These are phyloP conservation scores for Xylariaceae sp. DNA, from an alignment of 2,329 filamentous ascomycete genomes.

Conservation along the genomic window DNA sequence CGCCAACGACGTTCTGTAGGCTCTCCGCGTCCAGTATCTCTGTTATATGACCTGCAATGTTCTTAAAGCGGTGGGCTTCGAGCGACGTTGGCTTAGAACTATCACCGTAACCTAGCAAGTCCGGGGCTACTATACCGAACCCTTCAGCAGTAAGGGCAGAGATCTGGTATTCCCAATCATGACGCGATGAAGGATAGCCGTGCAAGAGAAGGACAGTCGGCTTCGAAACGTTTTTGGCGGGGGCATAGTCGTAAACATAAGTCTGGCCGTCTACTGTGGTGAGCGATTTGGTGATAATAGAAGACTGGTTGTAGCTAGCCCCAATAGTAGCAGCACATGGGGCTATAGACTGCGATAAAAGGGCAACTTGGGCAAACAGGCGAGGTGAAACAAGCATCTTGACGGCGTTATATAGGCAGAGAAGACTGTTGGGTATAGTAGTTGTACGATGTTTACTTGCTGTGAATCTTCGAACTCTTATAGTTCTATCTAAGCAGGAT, in stretches of 20 bases:
- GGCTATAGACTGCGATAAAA: too few relatives aligned
- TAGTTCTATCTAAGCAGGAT: too few relatives aligned
- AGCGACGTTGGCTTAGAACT: slow-evolving; percentile 39
- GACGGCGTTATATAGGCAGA: too few relatives aligned
- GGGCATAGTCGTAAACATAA: slow-evolving; percentile 39
- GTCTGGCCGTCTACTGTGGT: neutral
- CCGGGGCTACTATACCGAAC: slow-evolving; percentile 50
- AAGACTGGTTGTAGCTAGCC: too few relatives aligned
- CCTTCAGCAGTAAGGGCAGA: slow-evolving; percentile 42
- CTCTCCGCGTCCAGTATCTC: slow-evolving; percentile 41
- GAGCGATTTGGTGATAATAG: slow-evolving; percentile 8
- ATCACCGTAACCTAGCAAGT: slow-evolving; percentile 49
- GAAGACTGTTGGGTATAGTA: too few relatives aligned
- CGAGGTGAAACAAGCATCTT: too few relatives aligned
- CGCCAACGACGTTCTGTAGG: slow-evolving; percentile 24
- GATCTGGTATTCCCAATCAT: slow-evolving; percentile 51
- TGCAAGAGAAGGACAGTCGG: slow-evolving; percentile 54
- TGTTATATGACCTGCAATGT: slow-evolving; percentile 42
- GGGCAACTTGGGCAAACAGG: too few relatives aligned
- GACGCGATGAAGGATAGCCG: slow-evolving; percentile 53
- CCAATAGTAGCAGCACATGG: too few relatives aligned
- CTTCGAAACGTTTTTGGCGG: slow-evolving; percentile 23
- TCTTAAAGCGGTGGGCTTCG: slow-evolving; percentile 39
- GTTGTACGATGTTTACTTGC: too few relatives aligned
- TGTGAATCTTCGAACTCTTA: too few relatives aligned